phyloP scores from a whole-genome alignment of 2,329 filamentous ascomycete species.

The Epichloe uncinata region DNA sequence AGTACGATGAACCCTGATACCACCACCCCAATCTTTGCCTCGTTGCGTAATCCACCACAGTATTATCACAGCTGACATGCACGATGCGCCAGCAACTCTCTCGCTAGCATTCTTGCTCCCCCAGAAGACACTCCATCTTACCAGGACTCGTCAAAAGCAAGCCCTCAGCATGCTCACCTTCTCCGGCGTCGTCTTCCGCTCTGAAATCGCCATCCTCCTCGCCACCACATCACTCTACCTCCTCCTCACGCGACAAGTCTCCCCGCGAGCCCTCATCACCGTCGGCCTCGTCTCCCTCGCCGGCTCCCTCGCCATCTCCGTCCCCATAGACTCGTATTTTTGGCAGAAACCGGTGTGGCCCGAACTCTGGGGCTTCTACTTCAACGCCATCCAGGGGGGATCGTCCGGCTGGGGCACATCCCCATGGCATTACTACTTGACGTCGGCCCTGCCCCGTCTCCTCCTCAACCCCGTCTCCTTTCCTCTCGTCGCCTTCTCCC shows the following conservation, averaged over 20 bases:
- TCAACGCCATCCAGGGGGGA: slow-evolving; percentile 75
- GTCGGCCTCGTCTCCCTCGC: slow-evolving; percentile 52
- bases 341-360: slow-evolving; percentile 87
- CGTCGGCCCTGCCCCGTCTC: slow-evolving; percentile 66
- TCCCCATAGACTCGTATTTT: slow-evolving; percentile 81
- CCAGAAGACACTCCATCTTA: slow-evolving; percentile 14
- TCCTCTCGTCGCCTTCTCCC: slow-evolving; percentile 39
- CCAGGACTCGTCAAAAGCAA: slow-evolving; percentile 39
- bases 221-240: slow-evolving; percentile 52
- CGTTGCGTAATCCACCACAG: background rate
- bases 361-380: slow-evolving; percentile 78
- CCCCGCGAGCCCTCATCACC: slow-evolving; percentile 44
- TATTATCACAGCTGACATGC: too few relatives aligned
- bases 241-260: slow-evolving; percentile 40
- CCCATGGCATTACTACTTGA: slow-evolving; percentile 78
- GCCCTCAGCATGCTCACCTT: slow-evolving; percentile 66
- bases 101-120: slow-evolving; percentile 38
- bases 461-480: slow-evolving; percentile 65
- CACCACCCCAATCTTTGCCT: background rate
- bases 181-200: slow-evolving; percentile 74
- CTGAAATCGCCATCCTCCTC: slow-evolving; percentile 75
- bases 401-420: slow-evolving; percentile 80
- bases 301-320: slow-evolving; percentile 54
- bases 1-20: slow-evolving; percentile 38
- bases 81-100: slow-evolving; percentile 41